Evolutionary conservation across 2,329 filamentous ascomycete species (phyloP).

Genomic region (Diplodia corticola): DNA sequence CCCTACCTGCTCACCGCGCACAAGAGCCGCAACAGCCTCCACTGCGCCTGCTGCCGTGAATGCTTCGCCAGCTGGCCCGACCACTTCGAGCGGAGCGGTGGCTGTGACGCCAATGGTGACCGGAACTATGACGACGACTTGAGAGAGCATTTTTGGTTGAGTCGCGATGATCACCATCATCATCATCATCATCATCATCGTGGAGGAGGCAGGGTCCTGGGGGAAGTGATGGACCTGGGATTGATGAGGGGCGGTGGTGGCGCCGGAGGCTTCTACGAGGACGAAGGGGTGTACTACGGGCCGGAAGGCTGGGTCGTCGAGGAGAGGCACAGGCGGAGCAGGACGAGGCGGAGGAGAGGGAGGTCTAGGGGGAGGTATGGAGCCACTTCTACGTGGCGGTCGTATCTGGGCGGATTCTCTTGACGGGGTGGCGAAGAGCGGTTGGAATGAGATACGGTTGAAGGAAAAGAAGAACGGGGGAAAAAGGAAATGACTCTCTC

Average conservation of each 20-base stretch:
- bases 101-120: background rate
- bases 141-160: background rate
- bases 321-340: background rate
- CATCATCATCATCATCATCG: background rate
- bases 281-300: background rate
- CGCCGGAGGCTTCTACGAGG: background rate
- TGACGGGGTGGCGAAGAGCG: background rate
- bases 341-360: background rate
- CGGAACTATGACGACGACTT: background rate
- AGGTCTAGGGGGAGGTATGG: background rate
- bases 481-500: background rate
- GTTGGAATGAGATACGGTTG: background rate
- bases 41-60: conserved; percentile 2
- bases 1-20: background rate
- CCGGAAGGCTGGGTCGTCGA: conserved; percentile 2
- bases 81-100: background rate
- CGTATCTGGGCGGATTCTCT: background rate
- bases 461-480: too few species aligned
- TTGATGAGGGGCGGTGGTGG: background rate
- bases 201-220: background rate
- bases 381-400: background rate
- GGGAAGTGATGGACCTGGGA: background rate
- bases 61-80: conserved; percentile 5
- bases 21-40: background rate
- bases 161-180: too few species aligned